These are phyloP conservation scores for Circinella umbellata DNA, from an alignment of 371 early-diverging fungal species.

Conservation along the genomic window DNA sequence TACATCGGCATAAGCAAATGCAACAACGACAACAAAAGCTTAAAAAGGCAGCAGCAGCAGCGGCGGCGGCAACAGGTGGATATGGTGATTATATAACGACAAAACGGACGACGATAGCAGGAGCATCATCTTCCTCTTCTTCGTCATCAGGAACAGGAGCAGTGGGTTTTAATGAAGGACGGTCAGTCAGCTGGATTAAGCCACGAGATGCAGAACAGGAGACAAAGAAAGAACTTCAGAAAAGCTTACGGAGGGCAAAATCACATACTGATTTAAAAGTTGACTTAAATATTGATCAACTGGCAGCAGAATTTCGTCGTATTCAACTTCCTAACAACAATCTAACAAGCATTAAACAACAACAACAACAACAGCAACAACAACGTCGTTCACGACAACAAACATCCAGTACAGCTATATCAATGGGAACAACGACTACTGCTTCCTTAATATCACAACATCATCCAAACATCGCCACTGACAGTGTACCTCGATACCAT, in stretches of 20 bases:
- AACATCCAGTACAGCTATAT: slow-evolving; percentile 1
- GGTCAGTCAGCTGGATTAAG: slow-evolving; percentile 7
- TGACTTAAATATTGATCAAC: slow-evolving; percentile 21
- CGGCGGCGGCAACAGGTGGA: not conserved
- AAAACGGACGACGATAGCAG: not conserved
- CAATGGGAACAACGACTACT: slow-evolving; percentile 5
- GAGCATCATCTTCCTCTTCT: too few species aligned
- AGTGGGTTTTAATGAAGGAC: not conserved
- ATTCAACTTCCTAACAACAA: slow-evolving; percentile 15
- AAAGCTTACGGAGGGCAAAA: slow-evolving; percentile 22
- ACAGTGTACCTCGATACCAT: slow-evolving; percentile 34
- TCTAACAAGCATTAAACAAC: not conserved
- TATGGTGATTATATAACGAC: not conserved
- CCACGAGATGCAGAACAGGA: slow-evolving; percentile 9
- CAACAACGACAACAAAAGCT: slow-evolving; percentile 15
- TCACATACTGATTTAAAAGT: slow-evolving; percentile 19
- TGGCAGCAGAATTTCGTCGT: slow-evolving; percentile 22
- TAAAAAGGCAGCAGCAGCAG: not conserved
- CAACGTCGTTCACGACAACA: slow-evolving; percentile 12
- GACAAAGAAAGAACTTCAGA: not conserved
- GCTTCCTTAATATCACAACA: slow-evolving; percentile 3
- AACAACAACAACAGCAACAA: slow-evolving; percentile 10
- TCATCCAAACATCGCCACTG: not conserved
- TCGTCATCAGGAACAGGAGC: not conserved
- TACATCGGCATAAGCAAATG: slow-evolving; percentile 13